Base-by-base conservation (phyloP, 2,329 filamentous ascomycete species). In the Domatiomyces catenatus region DNA sequence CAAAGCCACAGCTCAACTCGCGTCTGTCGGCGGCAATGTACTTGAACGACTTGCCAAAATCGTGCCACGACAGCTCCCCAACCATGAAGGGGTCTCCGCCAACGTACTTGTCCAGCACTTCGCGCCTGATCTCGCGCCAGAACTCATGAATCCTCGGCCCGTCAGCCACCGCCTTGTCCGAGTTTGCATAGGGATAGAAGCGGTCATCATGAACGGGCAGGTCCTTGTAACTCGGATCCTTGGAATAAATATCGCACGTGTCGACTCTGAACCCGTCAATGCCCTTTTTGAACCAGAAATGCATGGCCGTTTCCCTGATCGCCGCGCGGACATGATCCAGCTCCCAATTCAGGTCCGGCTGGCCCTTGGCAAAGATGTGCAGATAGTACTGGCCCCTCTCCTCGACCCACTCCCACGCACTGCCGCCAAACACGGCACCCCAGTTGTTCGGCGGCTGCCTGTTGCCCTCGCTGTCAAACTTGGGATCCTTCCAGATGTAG, bases 331-430 rank as follows among this genome's bases (percentile, higher is more conserved):
- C 74, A 20, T 73, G 74, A 0, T 70, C 66, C 51, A 80, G 83
- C 59, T 87, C 81, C 83, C 83, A 89, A 64, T 89, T 89, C 10
- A 89, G 69, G 58, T 89, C 84, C 0, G 84, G 84, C 63, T 87
- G 83, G 54, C 82, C 75, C 5, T 75, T 74, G 6, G 79, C 77
- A 62, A 85, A 89, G 10, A 89, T 71, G 54, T 83, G 79, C 1
- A 86, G 74, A 60, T 84, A 86, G 62, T 85, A 55, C 63, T 87
- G 52, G 10, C 55, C 28, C 2, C 50, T 47, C 3, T 7, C 10
- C 28, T 52, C 49, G 46, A 52, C 54, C 53, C 52, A 58, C 8
- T 26, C 42, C 56, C 56, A 58, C 5, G 52, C 48, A 15, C 45
- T 42, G 6, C 67, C 66, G 2, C 61, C 62, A 50, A 69, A 66